Percentiles rank a stretch among this genome's conserved stretches.
phyloP scores from a whole-genome alignment of 2,329 filamentous ascomycete genomes.

The Diplodia seriata region DNA sequence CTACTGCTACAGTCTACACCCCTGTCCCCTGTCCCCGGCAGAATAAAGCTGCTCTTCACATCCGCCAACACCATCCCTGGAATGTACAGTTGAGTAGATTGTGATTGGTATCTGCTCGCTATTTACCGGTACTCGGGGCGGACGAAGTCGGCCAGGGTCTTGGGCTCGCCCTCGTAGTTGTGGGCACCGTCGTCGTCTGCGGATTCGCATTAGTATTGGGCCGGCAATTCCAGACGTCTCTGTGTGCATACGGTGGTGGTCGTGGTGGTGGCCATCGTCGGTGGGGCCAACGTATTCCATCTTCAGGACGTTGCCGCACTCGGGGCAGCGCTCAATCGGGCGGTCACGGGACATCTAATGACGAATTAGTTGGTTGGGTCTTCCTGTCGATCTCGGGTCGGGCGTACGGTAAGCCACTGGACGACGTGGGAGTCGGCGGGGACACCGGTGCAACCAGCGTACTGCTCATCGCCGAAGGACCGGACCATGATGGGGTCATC shows the following conservation, averaged over 20 bases:
- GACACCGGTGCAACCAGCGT: constrained; percentile 91
- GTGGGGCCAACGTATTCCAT: constrained; percentile 92
- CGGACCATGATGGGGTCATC: constrained; percentile 86
- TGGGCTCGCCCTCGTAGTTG: constrained; percentile 75
- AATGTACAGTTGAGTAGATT: constrained; percentile 25
- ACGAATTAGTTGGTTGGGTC: constrained; percentile 31
- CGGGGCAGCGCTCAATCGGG: constrained; percentile 91
- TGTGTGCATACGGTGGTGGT: constrained; percentile 52
- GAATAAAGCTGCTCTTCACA: constrained; percentile 23
- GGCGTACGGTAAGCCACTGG: constrained; percentile 84
- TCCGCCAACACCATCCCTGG: constrained; percentile 21
- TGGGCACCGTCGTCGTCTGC: constrained; percentile 57
- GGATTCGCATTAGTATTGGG: constrained; percentile 30
- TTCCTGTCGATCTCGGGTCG: neutral
- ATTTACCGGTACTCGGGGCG: constrained; percentile 89
- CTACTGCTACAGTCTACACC: constrained; percentile 30
- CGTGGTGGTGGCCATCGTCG: constrained; percentile 72
- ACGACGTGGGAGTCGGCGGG: constrained; percentile 92
- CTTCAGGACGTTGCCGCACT: constrained; percentile 97
- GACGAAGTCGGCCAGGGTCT: constrained; percentile 96
- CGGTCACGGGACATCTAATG: constrained; percentile 81
- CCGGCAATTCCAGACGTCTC: too few relatives aligned
- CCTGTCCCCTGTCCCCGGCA: constrained; percentile 17
- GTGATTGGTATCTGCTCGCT: constrained; percentile 13
- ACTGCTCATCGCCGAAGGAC: constrained; percentile 95